A percentile compares a stretch with the other conserved stretches of the same genome.
These are phyloP conservation scores for Arabidopsis lyrata DNA, from an alignment of 441 rosid genomes.

Conservation along the genomic window DNA sequence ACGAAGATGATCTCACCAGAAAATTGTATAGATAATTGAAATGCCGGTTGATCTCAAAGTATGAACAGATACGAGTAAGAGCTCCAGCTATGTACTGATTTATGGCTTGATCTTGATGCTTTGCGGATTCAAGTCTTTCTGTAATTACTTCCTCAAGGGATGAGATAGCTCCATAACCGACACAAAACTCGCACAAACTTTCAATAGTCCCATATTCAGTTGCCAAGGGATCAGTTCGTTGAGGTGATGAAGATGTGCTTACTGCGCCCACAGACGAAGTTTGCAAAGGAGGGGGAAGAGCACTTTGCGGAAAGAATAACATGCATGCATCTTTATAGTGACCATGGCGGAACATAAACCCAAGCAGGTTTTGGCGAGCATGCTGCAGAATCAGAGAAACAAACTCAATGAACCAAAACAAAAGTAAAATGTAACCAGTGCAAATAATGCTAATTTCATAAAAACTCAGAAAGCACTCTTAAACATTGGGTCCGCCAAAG, in stretches of 20 bases:
- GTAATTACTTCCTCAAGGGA: conserved; percentile 86
- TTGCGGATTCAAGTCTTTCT: conserved; percentile 70
- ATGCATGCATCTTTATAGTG: conserved; percentile 85
- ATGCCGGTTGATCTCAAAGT: conserved; percentile 86
- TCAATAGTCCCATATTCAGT: conserved; percentile 97
- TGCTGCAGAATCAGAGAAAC: conserved; percentile 64
- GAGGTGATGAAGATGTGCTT: conserved; percentile 86
- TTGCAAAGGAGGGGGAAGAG: conserved; percentile 82
- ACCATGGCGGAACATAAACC: conserved; percentile 95
- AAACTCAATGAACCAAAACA: conserved; percentile 25
- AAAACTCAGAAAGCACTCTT: conserved; percentile 21
- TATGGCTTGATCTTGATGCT: conserved; percentile 63
- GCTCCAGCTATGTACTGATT: conserved; percentile 74
- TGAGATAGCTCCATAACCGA: conserved; percentile 89
- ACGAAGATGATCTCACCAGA: conserved; percentile 62
- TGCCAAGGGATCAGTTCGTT: conserved; percentile 89
- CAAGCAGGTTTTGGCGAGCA: conserved; percentile 88
- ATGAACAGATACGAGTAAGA: conserved; percentile 86
- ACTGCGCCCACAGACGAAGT: conserved; percentile 62
- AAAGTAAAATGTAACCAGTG: conserved; percentile 21
- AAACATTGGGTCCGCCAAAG: conserved; percentile 17
- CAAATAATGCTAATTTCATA: conserved; percentile 28
- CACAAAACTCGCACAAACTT: conserved; percentile 81
- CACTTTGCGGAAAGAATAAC: conserved; percentile 82
- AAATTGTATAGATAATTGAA: conserved; percentile 93